Base-by-base conservation (phyloP, 2,329 filamentous ascomycete species). In the Fusarium oligoseptatum region DNA sequence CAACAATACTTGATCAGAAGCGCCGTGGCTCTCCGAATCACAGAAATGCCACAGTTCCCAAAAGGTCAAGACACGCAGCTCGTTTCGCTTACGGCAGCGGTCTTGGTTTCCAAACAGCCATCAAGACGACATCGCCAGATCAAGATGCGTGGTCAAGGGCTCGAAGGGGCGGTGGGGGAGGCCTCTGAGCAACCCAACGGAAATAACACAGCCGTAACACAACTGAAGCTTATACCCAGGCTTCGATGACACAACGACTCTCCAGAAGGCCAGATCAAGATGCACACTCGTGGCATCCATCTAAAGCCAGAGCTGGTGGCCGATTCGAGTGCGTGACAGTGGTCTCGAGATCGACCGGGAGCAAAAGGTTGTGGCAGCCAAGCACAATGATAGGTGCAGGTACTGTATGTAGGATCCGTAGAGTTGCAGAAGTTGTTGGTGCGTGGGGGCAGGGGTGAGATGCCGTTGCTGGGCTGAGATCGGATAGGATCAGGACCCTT, bases 361-460 rank as follows among this genome's bases (percentile, higher is more conserved):
- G 61, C 50, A 67, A 63, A 48, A 63, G 45, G 62, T 45, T 63
- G 60, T 60, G 43, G 52, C 64, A 65, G 24, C 20, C 34, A 39
- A 60, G 37, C 60, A 27, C 66, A n/a, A 32, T 65, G 63, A 71
- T 73, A 68, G 71, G 70, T 45, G 56, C 55, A 50, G 67, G 64
- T 41, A 41, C 60, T 64, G 60, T 34, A 62, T 32, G 32, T 52
- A 55, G 55, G 36, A 57, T 62, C 52, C 45, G 50, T 60, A 58
- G 27, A 55, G 20, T 55, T 58, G 60, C 15, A 36, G 50, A 72
- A 65, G 64, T 29, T 63, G 68, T 64, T 43, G 48, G 55, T 71
- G 57, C 70, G 61, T 75, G 72, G 73, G 73, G 73, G 72, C 52
- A 64, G 52, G 56, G 60, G 50, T 72, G 60, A 71, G 68, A 36